phyloP scores from a whole-genome alignment of 2,329 filamentous ascomycete species.

The Elsinoe necatrix region DNA sequence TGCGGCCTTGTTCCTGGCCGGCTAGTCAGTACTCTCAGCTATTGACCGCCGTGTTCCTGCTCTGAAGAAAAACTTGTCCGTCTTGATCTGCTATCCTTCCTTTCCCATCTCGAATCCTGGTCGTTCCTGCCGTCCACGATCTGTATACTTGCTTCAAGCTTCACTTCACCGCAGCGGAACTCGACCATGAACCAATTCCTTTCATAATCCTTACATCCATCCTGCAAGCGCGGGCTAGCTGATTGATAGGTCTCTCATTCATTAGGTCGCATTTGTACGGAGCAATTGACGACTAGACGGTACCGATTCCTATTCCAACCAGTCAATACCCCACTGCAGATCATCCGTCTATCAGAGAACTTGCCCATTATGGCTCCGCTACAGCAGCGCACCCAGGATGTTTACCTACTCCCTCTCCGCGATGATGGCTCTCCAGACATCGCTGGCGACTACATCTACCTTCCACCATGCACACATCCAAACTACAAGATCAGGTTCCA shows the following conservation, averaged over 20 bases:
- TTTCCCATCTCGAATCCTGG: neutral
- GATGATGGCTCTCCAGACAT: slow-evolving; percentile 90
- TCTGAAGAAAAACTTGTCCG: neutral
- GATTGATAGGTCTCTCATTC: slow-evolving; percentile 1
- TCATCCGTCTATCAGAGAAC: neutral
- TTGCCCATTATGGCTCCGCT: slow-evolving; percentile 28
- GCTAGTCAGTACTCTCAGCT: slow-evolving; percentile 1
- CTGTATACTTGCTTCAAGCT: neutral
- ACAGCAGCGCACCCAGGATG: slow-evolving; percentile 33
- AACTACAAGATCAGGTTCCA: slow-evolving; percentile 75
- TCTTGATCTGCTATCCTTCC: neutral
- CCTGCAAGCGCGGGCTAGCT: neutral
- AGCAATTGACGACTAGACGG: slow-evolving; percentile 7
- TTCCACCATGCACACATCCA: slow-evolving; percentile 67
- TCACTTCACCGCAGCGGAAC: neutral
- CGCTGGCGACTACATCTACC: slow-evolving; percentile 81
- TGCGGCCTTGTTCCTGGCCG: slow-evolving; percentile 5
- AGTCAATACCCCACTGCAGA: neutral
- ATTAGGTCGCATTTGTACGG: slow-evolving; percentile 1
- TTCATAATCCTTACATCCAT: neutral
- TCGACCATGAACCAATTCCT: neutral
- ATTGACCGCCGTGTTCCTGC: slow-evolving; percentile 1
- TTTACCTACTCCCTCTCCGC: slow-evolving; percentile 84
- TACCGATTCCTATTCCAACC: neutral
- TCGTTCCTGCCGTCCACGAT: neutral